Evolutionary conservation across 2,329 filamentous ascomycete species (phyloP), one percentile per base, ranked within the genome.

Genomic region (Arthrobotrys sinensis): DNA sequence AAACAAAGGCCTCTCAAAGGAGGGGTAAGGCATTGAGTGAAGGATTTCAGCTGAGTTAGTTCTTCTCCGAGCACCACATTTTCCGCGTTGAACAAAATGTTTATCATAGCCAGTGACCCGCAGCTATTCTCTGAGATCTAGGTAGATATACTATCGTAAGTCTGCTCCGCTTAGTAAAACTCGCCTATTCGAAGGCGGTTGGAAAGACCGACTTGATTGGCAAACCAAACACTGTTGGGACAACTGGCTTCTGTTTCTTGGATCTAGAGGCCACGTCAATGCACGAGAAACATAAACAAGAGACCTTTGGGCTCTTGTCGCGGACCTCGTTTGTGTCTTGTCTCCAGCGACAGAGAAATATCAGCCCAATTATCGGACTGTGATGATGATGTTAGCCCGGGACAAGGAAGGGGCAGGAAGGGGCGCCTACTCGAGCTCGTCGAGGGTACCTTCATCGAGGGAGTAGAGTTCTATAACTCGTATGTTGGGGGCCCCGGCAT

Each of bases 21-120:
- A 1, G 94, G 91, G 14, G 89, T 88, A 79, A 97, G 88, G 12
- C 87, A 82, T 80, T 86, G 86, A 0, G 94, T 97, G 43, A 90
- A 89, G 0, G 90, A 85, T 81, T 93, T 95, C 85, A 98, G 97
- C 12, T 87, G 85, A 32, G 86, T 84, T 0, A 98, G 87, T 76
- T 91, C 87, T n/a, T 89, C 85, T 3, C 94, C 93, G 4, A 97
- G 87, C 10, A 90, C 85, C 2, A 93, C 84, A 0, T 86, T 86
- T 0, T 89, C 86, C 24, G 90, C 88, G 83, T 98, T 98, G 89
- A 97, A 96, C 82, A 97, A 86, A 77, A 97, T 97, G 82, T 98
- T 98, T 81, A 97, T 88, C 80, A 98, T 87, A 2, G 96, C 94
- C 53, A 97, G 90, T n/a, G 93, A 96, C 19, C 93, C 96, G 84